Base-by-base conservation (phyloP, 805 yeast genomes). In the Ogataea nitratoaversa region DNA sequence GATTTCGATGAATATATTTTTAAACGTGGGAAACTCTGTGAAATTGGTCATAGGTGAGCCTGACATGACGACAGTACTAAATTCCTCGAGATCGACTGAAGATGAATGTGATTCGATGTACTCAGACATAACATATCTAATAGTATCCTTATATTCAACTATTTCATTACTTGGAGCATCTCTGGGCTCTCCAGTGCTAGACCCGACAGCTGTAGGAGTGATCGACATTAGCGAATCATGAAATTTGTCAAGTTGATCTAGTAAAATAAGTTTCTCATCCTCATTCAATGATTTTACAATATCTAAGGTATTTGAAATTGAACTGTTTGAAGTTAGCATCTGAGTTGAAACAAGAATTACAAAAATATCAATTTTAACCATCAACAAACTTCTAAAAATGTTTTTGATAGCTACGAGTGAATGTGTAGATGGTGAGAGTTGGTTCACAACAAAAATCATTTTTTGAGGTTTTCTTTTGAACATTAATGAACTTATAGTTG, bases 401-500 rank as follows among this genome's bases (percentile, higher is more conserved):
- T 63, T 63, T 30, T 56, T 54, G 12, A 62, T 39, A 5, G 60
- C 40, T 5, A 50, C 28, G 17, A 47, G 19, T 1, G 66, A 56
- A 14, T 42, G 41, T 1, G 45, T 32, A 8, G 54, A 49, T 2
- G 56, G 44, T 4, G 40, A 34, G 3, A 44, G 24, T 39, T 59
- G 64, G 36, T 63, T 63, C 11, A 62, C 18, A 2, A 62, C 40
- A 3, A 63, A 47, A 8, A 54, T 40, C 40, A 60, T 54, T n/a
- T 47, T 49, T 2, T 37, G 12, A 6, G 66, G 67, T 36, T 59
- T 62, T 19, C 39, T 42, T 28, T 40, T 47, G 30, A 56, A 49
- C 1, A 42, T 40, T 5, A 58, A 32, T 2, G 60, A 45, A 17
- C 46, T 51, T 6, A 61, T 47, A 1, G 62, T 57, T 8, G 55